Evolutionary conservation across 2,329 filamentous ascomycete genomes (phyloP), one percentile per base, ranked within the genome.

Genomic region (Colletotrichum tamarilloi): DNA sequence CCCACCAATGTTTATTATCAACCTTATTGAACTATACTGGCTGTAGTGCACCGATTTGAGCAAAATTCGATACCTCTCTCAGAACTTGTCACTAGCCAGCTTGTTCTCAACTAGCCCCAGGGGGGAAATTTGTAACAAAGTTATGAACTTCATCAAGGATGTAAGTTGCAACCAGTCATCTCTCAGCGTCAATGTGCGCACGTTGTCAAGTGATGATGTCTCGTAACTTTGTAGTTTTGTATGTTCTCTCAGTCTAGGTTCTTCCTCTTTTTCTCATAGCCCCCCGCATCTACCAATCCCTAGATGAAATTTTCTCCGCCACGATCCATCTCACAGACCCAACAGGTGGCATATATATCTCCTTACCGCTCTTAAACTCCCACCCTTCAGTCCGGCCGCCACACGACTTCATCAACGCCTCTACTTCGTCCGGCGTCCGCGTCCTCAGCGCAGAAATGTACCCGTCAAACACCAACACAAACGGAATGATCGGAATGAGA

Each of bases 401-500:
- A 77, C 88, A 90, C 4, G 83, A 84, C 68, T 87, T 85, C 75
- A 94, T 80, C 76, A 95, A 79, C 0, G 79, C 78, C 79, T 91
- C 84, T 5, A 94, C 88, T 81, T 95, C 93, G 16, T 88, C 86
- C 0, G 91, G 86, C 4, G 89, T 93, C 68, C 93, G 87, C 7
- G 92, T 93, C 56, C 93, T 85, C 76, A 95, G 79, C 52, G 89
- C 89, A 11, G 91, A 94, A 60, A 94, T 86, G 70, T 90, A 84
- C 2, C 93, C 93, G 80, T 95, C 93, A 77, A 92, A 92, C 0
- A 90, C 86, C 22, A 94, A 82, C 9, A 93, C 89, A 73, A 92
- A 88, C 0, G 93, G 92, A 19, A 94, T 81, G 14, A 94, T 82
- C 0, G 93, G 93, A 8, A 94, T 78, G 2, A 90, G 74, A 77